phyloP scores from a whole-genome alignment of 2,329 filamentous ascomycete species.

The Alternaria sp. region DNA sequence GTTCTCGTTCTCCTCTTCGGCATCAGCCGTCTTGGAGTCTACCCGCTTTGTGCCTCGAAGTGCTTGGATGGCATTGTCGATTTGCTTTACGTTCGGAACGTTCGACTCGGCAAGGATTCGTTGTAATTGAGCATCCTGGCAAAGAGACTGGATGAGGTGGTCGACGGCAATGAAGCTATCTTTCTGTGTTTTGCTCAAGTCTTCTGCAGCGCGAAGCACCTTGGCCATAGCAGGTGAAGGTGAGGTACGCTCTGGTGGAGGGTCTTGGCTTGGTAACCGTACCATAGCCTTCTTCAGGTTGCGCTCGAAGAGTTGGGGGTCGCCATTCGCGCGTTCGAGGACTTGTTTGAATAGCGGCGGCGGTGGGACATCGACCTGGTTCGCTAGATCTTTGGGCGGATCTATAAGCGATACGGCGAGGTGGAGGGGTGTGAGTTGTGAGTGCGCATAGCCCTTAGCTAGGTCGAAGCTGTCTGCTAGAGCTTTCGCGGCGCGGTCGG shows the following conservation, averaged over 20 bases:
- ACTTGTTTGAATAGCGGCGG: conserved; percentile 93
- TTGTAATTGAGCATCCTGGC: conserved; percentile 80
- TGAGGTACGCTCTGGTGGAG: conserved; percentile 86
- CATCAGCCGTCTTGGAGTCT: conserved; percentile 94
- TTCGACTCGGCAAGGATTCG: conserved; percentile 82
- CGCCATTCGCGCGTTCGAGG: conserved; percentile 90
- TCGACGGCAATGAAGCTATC: conserved; percentile 94
- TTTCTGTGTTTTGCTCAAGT: conserved; percentile 96
- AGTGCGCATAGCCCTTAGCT: conserved; percentile 88
- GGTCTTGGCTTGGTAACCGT: conserved; percentile 90
- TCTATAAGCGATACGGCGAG: conserved; percentile 84
- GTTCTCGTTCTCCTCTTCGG: conserved; percentile 92
- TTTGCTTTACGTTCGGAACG: conserved; percentile 86
- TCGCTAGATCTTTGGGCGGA: conserved; percentile 77
- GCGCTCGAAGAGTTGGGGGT: conserved; percentile 86
- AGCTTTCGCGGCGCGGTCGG: conserved; percentile 89
- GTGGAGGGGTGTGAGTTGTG: conserved; percentile 89
- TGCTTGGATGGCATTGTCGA: conserved; percentile 88
- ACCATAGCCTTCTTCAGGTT: conserved; percentile 91
- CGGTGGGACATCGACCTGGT: conserved; percentile 64
- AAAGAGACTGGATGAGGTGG: conserved; percentile 86
- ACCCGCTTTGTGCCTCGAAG: conserved; percentile 93
- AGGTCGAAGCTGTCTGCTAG: conserved; percentile 87
- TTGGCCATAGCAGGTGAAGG: conserved; percentile 83
- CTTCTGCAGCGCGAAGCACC: conserved; percentile 82